Percentiles rank a stretch among this genome's conserved stretches.
Conservation (phyloP, 768 basidiomycete genomes). For the Hygrophorus pudorinus region DNA sequence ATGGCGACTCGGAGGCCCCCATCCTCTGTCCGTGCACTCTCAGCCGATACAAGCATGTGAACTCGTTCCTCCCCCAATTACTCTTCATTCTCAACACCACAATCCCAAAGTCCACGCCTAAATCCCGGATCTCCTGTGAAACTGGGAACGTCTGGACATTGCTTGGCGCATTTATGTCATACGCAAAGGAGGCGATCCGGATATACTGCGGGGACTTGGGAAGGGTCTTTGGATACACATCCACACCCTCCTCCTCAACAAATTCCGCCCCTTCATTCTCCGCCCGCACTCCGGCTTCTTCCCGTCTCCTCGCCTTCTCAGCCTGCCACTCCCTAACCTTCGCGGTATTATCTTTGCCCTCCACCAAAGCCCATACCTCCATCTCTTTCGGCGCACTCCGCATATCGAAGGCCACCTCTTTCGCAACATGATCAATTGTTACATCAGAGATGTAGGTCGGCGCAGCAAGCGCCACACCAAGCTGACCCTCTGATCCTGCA, state of each 20-base stretch:
- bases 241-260: conserved; percentile 21
- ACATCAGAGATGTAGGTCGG: conserved; percentile 69
- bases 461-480: conserved; percentile 71
- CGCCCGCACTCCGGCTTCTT: conserved; percentile 22
- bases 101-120: conserved; percentile 77
- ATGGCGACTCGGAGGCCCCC: conserved; percentile 15
- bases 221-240: conserved; percentile 38
- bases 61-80: conserved; percentile 82
- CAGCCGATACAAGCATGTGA: conserved; percentile 84
- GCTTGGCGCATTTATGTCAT: conserved; percentile 44
- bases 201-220: conserved; percentile 40
- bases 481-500: conserved; percentile 61
- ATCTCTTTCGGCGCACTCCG: conserved; percentile 74
- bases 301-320: conserved; percentile 27
- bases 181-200: conserved; percentile 60
- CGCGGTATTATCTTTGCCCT: conserved; percentile 60
- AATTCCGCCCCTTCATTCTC: conserved; percentile 10
- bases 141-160: conserved; percentile 80
- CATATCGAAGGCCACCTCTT: conserved; percentile 74
- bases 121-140: conserved; percentile 48
- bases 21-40: conserved; percentile 63
- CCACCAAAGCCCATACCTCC: conserved; percentile 88
- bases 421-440: conserved; percentile 83
- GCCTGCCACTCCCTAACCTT: conserved; percentile 49
- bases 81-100: conserved; percentile 70